phyloP scores from a whole-genome alignment of 495 filamentous ascomycete genomes.

The Letharia columbiana region DNA sequence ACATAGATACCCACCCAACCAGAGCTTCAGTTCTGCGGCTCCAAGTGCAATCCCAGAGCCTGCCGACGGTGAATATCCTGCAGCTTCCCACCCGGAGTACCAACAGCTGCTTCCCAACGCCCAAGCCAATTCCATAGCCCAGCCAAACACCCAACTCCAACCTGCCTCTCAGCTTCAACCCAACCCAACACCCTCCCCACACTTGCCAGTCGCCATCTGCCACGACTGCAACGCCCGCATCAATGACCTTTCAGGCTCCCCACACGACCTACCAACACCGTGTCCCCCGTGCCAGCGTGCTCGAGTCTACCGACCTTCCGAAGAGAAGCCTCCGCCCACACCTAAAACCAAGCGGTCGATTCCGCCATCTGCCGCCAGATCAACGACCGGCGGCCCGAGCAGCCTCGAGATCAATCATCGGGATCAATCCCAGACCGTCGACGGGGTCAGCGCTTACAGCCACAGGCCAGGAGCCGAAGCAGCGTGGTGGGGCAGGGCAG shows the following conservation, averaged over 20 bases:
- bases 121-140: too few relatives aligned
- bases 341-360: background rate
- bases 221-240: background rate
- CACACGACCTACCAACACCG: background rate
- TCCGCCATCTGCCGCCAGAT: background rate
- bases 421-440: too few relatives aligned
- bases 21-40: background rate
- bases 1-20: background rate
- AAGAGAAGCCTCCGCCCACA: too few relatives aligned
- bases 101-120: too few relatives aligned
- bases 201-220: background rate
- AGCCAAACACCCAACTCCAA: background rate
- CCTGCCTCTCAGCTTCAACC: background rate
- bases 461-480: background rate
- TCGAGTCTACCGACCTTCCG: background rate
- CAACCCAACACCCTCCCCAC: background rate
- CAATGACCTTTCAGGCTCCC: background rate
- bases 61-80: too few relatives aligned
- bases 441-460: too few relatives aligned
- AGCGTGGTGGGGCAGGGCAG: background rate
- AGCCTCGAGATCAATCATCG: background rate
- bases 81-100: too few relatives aligned
- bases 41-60: too few relatives aligned
- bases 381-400: background rate
- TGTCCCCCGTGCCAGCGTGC: background rate